phyloP scores from a whole-genome alignment of 345 rosid species.

The Geranium brycei region DNA sequence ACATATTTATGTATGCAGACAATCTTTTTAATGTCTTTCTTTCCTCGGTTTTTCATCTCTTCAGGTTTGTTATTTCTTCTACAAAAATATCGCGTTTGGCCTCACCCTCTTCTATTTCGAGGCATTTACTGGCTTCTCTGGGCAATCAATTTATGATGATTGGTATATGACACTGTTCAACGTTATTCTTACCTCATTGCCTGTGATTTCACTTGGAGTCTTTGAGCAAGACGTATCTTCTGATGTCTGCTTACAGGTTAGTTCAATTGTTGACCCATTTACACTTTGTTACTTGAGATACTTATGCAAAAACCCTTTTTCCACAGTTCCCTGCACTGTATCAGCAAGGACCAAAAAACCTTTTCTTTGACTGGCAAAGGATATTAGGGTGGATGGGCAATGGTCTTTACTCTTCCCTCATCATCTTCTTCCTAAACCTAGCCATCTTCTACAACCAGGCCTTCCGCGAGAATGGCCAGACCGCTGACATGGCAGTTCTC shows the following conservation, averaged over 20 bases:
- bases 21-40: slow-evolving; percentile 2
- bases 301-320: slow-evolving; percentile 2
- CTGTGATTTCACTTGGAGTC: slow-evolving; percentile 92
- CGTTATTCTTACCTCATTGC: slow-evolving; percentile 82
- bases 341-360: slow-evolving; percentile 87
- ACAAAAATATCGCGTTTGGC: slow-evolving; percentile 97
- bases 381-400: slow-evolving; percentile 96
- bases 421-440: slow-evolving; percentile 64
- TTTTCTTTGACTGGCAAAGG: slow-evolving; percentile 88
- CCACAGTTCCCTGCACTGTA: slow-evolving; percentile 90
- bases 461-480: slow-evolving; percentile 66
- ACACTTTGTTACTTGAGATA: not conserved
- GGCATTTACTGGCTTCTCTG: slow-evolving; percentile 88
- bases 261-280: slow-evolving; percentile 10
- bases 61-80: slow-evolving; percentile 98
- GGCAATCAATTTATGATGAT: slow-evolving; percentile 89
- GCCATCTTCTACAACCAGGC: slow-evolving; percentile 64
- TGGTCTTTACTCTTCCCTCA: slow-evolving; percentile 66
- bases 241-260: slow-evolving; percentile 91
- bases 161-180: slow-evolving; percentile 89
- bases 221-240: slow-evolving; percentile 96
- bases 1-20: not conserved
- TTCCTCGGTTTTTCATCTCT: slow-evolving; percentile 6
- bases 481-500: slow-evolving; percentile 78
- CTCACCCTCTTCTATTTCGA: slow-evolving; percentile 98